These are phyloP conservation scores for Ambrosia artemisiifolia DNA, from an alignment of 129 eudicot genomes.

Conservation along the genomic window DNA sequence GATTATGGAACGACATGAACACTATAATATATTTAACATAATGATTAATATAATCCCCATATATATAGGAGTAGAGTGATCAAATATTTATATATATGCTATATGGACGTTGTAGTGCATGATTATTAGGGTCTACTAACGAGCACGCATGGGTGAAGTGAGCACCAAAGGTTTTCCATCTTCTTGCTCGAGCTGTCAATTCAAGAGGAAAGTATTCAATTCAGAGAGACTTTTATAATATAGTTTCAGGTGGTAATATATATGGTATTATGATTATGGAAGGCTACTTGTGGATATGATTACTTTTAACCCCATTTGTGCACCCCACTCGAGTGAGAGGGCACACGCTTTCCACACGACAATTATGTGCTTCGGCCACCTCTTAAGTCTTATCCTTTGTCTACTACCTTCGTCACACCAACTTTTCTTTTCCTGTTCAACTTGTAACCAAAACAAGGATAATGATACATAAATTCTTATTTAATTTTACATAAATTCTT, in stretches of 20 bases:
- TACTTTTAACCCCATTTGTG: constrained; percentile 59
- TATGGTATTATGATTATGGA: constrained; percentile 29
- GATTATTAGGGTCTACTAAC: constrained; percentile 36
- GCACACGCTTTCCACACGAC: constrained; percentile 46
- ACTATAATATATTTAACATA: background rate
- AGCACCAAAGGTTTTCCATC: constrained; percentile 36
- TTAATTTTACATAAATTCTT: too few relatives aligned
- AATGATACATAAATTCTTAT: too few relatives aligned
- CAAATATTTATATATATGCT: background rate
- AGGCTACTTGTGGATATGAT: constrained; percentile 44
- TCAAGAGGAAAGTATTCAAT: constrained; percentile 28
- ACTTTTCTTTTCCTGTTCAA: constrained; percentile 1
- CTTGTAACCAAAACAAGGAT: background rate
- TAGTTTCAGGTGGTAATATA: constrained; percentile 41
- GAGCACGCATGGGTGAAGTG: constrained; percentile 39
- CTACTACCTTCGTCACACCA: constrained; percentile 19
- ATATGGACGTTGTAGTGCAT: constrained; percentile 32
- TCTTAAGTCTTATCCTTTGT: constrained; percentile 33
- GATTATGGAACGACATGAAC: background rate
- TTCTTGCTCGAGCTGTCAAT: constrained; percentile 31
- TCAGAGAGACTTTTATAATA: background rate
- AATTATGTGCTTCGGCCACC: constrained; percentile 38
- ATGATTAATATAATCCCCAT: background rate
- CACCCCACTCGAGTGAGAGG: constrained; percentile 74
- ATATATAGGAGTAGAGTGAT: background rate